A percentile compares a stretch with the other conserved stretches of the same genome.
Conservation (phyloP, 352 stramenopile species). For the Phytophthora idaei region DNA sequence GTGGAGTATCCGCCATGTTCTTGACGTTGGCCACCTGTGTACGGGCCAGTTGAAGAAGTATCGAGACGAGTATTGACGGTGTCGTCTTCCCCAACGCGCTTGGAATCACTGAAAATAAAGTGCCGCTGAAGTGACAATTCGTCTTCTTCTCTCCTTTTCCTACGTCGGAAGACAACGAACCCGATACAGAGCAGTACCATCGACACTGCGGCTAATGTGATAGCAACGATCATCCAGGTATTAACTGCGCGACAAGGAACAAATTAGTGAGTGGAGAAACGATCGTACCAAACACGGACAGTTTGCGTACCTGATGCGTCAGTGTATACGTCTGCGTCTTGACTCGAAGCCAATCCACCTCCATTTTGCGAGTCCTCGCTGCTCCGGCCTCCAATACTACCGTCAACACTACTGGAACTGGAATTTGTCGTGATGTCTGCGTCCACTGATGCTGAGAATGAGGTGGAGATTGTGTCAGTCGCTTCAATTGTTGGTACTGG, state of each 20-base stretch:
- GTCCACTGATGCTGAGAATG: slow-evolving; percentile 22
- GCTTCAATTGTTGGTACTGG: slow-evolving; percentile 9
- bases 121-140: slow-evolving; percentile 12
- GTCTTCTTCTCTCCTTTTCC: slow-evolving; percentile 3
- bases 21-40: slow-evolving; percentile 14
- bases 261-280: background rate
- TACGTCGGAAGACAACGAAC: slow-evolving; percentile 10
- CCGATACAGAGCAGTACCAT: slow-evolving; percentile 17
- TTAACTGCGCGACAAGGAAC: background rate
- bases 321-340: slow-evolving; percentile 5
- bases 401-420: slow-evolving; percentile 12
- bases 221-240: slow-evolving; percentile 25
- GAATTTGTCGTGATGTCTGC: slow-evolving; percentile 5
- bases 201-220: slow-evolving; percentile 15
- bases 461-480: background rate
- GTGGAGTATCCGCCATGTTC: slow-evolving; percentile 12
- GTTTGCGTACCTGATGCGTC: slow-evolving; percentile 11
- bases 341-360: slow-evolving; percentile 13
- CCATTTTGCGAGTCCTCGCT: slow-evolving; percentile 6
- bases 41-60: slow-evolving; percentile 31
- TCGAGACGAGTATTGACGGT: slow-evolving; percentile 30
- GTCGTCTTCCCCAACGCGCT: slow-evolving; percentile 17
- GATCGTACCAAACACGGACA: background rate
- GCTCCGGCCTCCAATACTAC: slow-evolving; percentile 12
- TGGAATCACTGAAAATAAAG: slow-evolving; percentile 13